phyloP scores from a whole-genome alignment of 2,329 filamentous ascomycete species.

The Neofusicoccum umdonicola region DNA sequence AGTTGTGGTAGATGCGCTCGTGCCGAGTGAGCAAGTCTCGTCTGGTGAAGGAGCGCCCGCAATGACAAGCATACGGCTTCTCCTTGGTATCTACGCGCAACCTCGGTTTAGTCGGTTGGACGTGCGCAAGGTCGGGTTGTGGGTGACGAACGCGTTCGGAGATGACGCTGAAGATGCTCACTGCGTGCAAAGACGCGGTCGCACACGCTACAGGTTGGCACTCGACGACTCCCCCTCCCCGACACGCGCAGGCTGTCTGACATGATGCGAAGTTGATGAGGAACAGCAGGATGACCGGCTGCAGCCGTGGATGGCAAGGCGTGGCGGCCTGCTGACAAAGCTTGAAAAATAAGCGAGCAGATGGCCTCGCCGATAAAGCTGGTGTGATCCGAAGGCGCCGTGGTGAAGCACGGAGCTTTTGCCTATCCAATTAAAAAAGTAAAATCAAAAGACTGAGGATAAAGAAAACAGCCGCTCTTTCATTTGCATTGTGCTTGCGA shows the following conservation, averaged over 20 bases:
- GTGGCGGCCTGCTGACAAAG: background rate
- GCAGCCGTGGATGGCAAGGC: too few relatives aligned
- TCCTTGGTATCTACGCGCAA: constrained; percentile 5
- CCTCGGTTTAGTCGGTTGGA: constrained; percentile 21
- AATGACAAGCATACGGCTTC: constrained; percentile 2
- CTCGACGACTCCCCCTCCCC: background rate
- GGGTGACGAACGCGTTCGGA: constrained; percentile 25
- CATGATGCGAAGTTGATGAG: background rate
- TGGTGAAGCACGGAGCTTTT: too few relatives aligned
- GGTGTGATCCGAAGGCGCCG: too few relatives aligned
- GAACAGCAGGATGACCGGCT: too few relatives aligned
- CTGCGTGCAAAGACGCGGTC: background rate
- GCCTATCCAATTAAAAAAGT: too few relatives aligned
- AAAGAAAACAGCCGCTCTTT: background rate
- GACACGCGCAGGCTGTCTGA: background rate
- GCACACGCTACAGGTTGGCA: background rate
- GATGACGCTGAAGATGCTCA: constrained; percentile 9
- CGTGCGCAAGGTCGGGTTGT: background rate
- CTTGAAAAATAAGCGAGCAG: background rate
- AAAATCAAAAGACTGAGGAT: too few relatives aligned
- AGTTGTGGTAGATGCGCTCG: constrained; percentile 22
- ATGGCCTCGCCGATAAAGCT: too few relatives aligned
- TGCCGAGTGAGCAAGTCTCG: constrained; percentile 5
- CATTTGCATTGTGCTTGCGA: too few relatives aligned
- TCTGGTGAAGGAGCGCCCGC: background rate